Evolutionary conservation across 2,329 filamentous ascomycete species (phyloP).

Genomic region (Fusarium virguliforme): DNA sequence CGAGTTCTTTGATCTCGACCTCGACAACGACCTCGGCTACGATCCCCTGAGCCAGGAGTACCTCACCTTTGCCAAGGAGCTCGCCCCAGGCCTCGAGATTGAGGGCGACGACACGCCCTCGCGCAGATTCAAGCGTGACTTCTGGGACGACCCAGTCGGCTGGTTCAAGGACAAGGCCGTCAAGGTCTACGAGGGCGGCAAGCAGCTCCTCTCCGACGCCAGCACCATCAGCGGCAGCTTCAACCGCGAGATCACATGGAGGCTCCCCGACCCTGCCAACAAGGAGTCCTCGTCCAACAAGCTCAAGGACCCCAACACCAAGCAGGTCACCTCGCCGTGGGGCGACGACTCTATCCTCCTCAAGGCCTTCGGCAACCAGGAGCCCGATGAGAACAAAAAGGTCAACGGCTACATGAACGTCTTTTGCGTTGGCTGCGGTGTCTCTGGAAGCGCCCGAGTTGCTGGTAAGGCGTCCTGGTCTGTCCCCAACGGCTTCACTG

Average conservation of each 20-base stretch:
- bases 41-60: constrained; percentile 33
- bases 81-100: neutral
- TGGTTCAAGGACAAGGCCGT: neutral
- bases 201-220: no score
- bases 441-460: constrained; percentile 49
- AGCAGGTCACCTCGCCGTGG: constrained; percentile 51
- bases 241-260: constrained; percentile 38
- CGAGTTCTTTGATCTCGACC: constrained; percentile 50
- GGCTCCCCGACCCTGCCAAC: constrained; percentile 38
- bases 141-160: no score
- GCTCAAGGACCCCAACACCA: constrained; percentile 39
- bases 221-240: constrained; percentile 29
- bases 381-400: constrained; percentile 26
- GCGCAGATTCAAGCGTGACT: neutral
- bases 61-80: constrained; percentile 26
- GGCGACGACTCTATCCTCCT: constrained; percentile 51
- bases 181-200: no score
- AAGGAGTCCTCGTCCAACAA: constrained; percentile 22
- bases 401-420: constrained; percentile 47
- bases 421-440: constrained; percentile 54
- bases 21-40: constrained; percentile 50
- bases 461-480: constrained; percentile 48
- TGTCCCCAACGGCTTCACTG: neutral
- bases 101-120: neutral
- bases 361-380: constrained; percentile 45